These are phyloP conservation scores for Aspergillus sparsus DNA, from an alignment of 495 filamentous ascomycete species.

Conservation along the genomic window DNA sequence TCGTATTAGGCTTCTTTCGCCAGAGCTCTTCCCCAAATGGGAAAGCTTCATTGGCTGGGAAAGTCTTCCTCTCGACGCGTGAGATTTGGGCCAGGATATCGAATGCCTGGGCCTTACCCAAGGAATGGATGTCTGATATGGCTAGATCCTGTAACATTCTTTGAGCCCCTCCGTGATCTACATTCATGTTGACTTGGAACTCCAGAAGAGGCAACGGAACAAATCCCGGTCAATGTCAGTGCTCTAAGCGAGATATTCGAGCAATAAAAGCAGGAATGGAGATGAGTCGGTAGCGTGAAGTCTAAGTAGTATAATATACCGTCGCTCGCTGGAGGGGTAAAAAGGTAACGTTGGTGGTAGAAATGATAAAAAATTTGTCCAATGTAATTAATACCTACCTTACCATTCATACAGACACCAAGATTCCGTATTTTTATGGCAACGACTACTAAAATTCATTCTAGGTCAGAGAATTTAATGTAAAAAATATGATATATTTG, in stretches of 20 bases:
- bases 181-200: conserved; percentile 18
- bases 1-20: conserved; percentile 57
- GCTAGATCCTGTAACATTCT: conserved; percentile 36
- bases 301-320: neutral
- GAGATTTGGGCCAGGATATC: conserved; percentile 44
- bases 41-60: conserved; percentile 59
- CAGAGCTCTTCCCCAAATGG: conserved; percentile 54
- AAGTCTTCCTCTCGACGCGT: conserved; percentile 58
- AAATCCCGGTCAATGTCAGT: neutral
- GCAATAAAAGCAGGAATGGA: neutral
- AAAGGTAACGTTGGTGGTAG: neutral
- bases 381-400: too few relatives aligned
- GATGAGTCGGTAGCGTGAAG: neutral
- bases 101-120: conserved; percentile 39
- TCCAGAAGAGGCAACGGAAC: neutral
- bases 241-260: neutral
- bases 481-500: too few relatives aligned
- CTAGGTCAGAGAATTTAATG: too few relatives aligned
- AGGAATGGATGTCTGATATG: conserved; percentile 49
- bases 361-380: too few relatives aligned
- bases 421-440: too few relatives aligned
- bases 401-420: too few relatives aligned
- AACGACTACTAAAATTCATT: too few relatives aligned
- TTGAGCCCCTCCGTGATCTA: conserved; percentile 27
- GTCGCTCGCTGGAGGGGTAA: neutral